These are phyloP conservation scores for Seminavis robusta DNA, from an alignment of 108 stramenopile species.

Conservation along the genomic window DNA sequence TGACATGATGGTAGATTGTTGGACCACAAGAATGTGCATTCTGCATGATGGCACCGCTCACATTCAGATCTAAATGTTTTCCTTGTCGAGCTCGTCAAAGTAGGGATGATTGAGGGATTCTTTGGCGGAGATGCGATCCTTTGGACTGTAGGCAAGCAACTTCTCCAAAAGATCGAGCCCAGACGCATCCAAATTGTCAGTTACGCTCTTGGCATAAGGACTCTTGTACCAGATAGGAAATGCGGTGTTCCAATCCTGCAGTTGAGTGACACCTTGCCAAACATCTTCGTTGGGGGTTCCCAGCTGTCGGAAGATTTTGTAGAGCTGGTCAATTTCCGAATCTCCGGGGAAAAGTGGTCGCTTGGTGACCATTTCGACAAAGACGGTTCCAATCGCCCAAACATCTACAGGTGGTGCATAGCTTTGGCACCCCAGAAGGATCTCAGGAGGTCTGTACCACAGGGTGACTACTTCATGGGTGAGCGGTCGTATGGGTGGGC, in stretches of 20 bases:
- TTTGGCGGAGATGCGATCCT: slow-evolving; percentile 94
- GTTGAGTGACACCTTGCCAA: slow-evolving; percentile 87
- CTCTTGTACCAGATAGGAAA: slow-evolving; percentile 87
- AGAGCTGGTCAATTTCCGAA: slow-evolving; percentile 98
- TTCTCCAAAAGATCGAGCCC: slow-evolving; percentile 82
- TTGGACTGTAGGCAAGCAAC: slow-evolving; percentile 91
- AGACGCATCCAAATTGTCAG: slow-evolving; percentile 58
- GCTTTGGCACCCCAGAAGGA: slow-evolving; percentile 85
- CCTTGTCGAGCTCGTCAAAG: slow-evolving; percentile 97
- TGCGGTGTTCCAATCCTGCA: slow-evolving; percentile 85
- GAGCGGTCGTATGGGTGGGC: slow-evolving; percentile 86
- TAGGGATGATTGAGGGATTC: slow-evolving; percentile 93
- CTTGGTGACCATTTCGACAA: slow-evolving; percentile 97
- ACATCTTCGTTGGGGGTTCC: slow-evolving; percentile 91
- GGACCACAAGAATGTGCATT: too few species aligned
- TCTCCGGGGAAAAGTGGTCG: slow-evolving; percentile 96
- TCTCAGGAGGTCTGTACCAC: slow-evolving; percentile 98
- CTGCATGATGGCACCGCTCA: too few species aligned
- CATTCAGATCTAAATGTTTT: slow-evolving; percentile 58
- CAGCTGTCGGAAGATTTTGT: slow-evolving; percentile 93
- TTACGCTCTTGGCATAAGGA: slow-evolving; percentile 52
- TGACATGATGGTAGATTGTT: too few species aligned
- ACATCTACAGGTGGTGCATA: slow-evolving; percentile 95
- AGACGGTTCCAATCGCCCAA: slow-evolving; percentile 95
- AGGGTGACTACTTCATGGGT: slow-evolving; percentile 98